A percentile compares a stretch with the other conserved stretches of the same genome.
Evolutionary conservation across 2,329 filamentous ascomycete species (phyloP).

Genomic region (Aspergillus transmontanensis): DNA sequence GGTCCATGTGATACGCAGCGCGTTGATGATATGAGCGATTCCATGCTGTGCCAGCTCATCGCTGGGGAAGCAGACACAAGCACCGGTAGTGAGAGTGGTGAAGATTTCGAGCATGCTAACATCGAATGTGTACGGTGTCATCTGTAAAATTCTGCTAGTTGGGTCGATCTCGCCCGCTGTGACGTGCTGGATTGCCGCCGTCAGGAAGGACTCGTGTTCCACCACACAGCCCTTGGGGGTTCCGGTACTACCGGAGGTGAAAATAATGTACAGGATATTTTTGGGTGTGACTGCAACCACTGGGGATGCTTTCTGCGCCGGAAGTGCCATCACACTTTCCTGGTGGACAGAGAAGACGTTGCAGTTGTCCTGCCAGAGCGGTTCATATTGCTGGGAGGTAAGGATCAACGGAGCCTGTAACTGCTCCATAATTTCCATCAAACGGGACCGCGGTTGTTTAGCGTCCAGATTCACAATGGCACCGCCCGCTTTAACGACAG

Average conservation of each 20-base stretch:
- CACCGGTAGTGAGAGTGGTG: slow-evolving; percentile 54
- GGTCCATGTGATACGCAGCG: slow-evolving; percentile 47
- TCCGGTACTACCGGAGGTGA: slow-evolving; percentile 82
- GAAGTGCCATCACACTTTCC: background rate
- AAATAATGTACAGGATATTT: slow-evolving; percentile 66
- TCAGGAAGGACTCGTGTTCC: slow-evolving; percentile 55
- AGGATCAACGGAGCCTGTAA: slow-evolving; percentile 21
- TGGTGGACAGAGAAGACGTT: background rate
- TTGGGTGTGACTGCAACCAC: slow-evolving; percentile 1
- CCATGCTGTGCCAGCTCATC: slow-evolving; percentile 47
- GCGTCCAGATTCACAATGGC: slow-evolving; percentile 36
- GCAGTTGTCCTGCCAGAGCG: slow-evolving; percentile 1
- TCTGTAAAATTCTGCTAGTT: slow-evolving; percentile 38
- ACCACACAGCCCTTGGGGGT: slow-evolving; percentile 83
- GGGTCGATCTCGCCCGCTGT: slow-evolving; percentile 27
- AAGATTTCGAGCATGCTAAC: slow-evolving; percentile 54
- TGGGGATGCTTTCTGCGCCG: background rate
- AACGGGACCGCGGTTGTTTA: slow-evolving; percentile 23
- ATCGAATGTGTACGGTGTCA: slow-evolving; percentile 51
- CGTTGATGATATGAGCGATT: slow-evolving; percentile 44
- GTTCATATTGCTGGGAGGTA: slow-evolving; percentile 7
- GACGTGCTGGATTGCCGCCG: slow-evolving; percentile 6
- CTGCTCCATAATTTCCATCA: background rate
- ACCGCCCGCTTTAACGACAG: slow-evolving; percentile 31
- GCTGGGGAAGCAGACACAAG: slow-evolving; percentile 58